These are phyloP conservation scores for Boletus semigastroideus DNA, from an alignment of 1,284 basidiomycete genomes.

Conservation along the genomic window DNA sequence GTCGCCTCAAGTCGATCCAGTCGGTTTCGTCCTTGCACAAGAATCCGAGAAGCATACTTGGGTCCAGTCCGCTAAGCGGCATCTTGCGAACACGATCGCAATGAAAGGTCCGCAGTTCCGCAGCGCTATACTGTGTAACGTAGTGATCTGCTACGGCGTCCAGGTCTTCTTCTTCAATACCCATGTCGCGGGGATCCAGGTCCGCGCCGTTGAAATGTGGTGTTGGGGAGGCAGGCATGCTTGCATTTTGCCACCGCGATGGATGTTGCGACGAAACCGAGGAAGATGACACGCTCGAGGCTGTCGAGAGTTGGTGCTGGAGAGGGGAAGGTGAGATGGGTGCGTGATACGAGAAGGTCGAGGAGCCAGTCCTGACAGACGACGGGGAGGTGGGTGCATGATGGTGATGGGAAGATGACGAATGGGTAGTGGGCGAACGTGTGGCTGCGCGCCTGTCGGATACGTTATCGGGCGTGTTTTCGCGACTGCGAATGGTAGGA, in stretches of 20 bases:
- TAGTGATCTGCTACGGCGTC: slow-evolving; percentile 51
- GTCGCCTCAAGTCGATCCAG: slow-evolving; percentile 78
- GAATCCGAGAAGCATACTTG: slow-evolving; percentile 96
- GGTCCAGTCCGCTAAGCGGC: slow-evolving; percentile 88
- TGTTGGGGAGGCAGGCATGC: slow-evolving; percentile 20
- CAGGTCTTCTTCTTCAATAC: slow-evolving; percentile 36
- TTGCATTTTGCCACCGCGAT: slow-evolving; percentile 32
- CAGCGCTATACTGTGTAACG: slow-evolving; percentile 37
- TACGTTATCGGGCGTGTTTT: slow-evolving; percentile 30
- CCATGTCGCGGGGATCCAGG: slow-evolving; percentile 40
- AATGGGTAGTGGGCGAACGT: slow-evolving; percentile 23
- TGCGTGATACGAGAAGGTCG: slow-evolving; percentile 57
- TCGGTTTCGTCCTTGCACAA: slow-evolving; percentile 80
- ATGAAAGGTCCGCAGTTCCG: slow-evolving; percentile 87
- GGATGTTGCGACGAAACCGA: slow-evolving; percentile 23
- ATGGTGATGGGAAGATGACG: slow-evolving; percentile 26
- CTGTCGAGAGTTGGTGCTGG: slow-evolving; percentile 56
- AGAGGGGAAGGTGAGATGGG: slow-evolving; percentile 58
- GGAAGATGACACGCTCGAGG: slow-evolving; percentile 36
- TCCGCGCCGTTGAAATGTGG: slow-evolving; percentile 34
- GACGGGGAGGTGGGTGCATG: slow-evolving; percentile 54
- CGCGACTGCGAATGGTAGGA: slow-evolving; percentile 23
- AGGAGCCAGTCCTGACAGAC: slow-evolving; percentile 52
- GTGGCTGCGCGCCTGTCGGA: slow-evolving; percentile 28
- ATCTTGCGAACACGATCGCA: slow-evolving; percentile 93